A percentile compares a stretch with the other conserved stretches of the same genome.
These are phyloP conservation scores for Ambrosia trifida DNA, from an alignment of 129 eudicot genomes.

Conservation along the genomic window DNA sequence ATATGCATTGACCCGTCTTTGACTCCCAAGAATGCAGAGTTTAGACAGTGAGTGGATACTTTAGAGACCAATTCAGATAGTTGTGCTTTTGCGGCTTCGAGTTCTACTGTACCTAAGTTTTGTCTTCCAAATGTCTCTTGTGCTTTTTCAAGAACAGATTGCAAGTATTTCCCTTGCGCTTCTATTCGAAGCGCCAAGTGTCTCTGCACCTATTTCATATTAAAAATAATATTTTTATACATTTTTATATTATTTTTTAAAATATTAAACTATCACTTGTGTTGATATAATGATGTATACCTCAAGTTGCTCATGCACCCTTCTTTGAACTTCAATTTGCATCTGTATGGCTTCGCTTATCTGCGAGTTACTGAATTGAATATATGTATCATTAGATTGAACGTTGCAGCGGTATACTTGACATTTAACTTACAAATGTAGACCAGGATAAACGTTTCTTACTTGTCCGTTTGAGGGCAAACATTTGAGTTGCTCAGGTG, in stretches of 20 bases:
- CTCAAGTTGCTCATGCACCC: conserved; percentile 81
- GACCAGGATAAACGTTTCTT: conserved; percentile 22
- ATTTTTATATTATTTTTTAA: not conserved
- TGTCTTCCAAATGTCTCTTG: conserved; percentile 88
- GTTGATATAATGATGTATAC: conserved; percentile 11
- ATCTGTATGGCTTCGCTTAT: conserved; percentile 89
- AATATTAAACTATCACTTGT: not conserved
- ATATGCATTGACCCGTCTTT: conserved; percentile 61
- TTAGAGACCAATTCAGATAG: conserved; percentile 79
- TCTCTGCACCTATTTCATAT: conserved; percentile 73
- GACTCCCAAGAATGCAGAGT: conserved; percentile 61
- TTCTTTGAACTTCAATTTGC: conserved; percentile 95
- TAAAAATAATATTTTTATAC: not conserved
- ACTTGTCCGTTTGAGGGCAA: conserved; percentile 70
- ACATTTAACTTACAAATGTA: conserved; percentile 8
- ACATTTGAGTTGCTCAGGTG: conserved; percentile 47
- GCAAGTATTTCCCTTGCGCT: conserved; percentile 97
- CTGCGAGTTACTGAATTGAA: conserved; percentile 63
- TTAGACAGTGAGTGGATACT: conserved; percentile 73
- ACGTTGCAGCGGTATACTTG: not conserved
- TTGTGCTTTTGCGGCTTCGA: conserved; percentile 83
- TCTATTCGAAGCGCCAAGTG: conserved; percentile 91
- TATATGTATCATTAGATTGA: conserved; percentile 21
- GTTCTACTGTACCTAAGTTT: conserved; percentile 74
- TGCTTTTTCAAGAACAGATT: conserved; percentile 92